These are phyloP conservation scores for Parathielavia hyrcaniae DNA, from an alignment of 495 filamentous ascomycete species.

Conservation along the genomic window DNA sequence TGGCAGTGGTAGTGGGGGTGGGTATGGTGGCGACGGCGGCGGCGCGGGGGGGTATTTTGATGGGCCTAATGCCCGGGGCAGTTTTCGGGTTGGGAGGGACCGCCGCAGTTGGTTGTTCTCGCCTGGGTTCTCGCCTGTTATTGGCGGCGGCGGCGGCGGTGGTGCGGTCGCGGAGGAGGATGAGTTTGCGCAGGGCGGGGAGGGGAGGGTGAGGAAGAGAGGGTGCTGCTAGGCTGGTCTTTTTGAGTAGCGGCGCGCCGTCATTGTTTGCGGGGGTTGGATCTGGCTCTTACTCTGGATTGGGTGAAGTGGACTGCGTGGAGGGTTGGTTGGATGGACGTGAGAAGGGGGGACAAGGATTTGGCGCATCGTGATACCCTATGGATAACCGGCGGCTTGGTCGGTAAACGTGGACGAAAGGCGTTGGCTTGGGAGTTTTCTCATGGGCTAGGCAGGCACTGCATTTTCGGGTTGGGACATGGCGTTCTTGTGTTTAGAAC, in stretches of 20 bases:
- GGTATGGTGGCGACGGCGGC: conserved; percentile 21
- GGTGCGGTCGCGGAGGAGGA: conserved; percentile 32
- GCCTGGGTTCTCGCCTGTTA: conserved; percentile 47
- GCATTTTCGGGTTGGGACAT: conserved; percentile 1
- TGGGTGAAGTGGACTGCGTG: not conserved
- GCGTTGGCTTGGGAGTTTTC: conserved; percentile 3
- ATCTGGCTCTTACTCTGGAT: not conserved
- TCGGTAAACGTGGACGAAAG: conserved; percentile 1
- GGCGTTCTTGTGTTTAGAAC: not conserved
- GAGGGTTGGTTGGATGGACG: not conserved
- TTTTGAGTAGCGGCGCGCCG: not conserved
- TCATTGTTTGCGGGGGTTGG: not conserved
- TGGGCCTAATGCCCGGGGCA: conserved; percentile 43
- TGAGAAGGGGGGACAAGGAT: not conserved
- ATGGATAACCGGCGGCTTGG: conserved; percentile 12
- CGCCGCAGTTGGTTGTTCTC: conserved; percentile 56
- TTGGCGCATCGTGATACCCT: conserved; percentile 15
- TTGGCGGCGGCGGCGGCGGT: conserved; percentile 21
- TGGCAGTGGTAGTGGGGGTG: conserved; percentile 17
- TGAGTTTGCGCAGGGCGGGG: conserved; percentile 27
- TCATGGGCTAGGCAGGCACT: not conserved
- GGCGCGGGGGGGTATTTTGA: conserved; percentile 43
- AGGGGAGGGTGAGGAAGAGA: conserved; percentile 22
- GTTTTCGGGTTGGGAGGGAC: conserved; percentile 58
- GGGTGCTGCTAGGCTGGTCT: conserved; percentile 20